Evolutionary conservation across 2,329 filamentous ascomycete genomes (phyloP).

Genomic region (Pseudocercospora macadamiae): DNA sequence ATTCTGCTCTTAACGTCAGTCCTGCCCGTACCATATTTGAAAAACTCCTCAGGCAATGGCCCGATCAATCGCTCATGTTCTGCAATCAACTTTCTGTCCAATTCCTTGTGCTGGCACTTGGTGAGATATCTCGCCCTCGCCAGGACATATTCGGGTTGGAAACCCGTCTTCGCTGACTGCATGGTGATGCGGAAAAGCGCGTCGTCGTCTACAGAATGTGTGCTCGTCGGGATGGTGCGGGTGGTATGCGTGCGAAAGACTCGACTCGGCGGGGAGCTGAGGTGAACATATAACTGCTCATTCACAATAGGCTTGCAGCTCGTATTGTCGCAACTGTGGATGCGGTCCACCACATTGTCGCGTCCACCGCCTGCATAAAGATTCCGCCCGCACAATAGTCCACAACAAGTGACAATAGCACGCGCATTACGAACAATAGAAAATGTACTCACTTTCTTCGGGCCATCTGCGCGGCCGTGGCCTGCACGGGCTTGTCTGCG

Average conservation of each 20-base stretch:
- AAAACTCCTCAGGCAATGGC: conserved; percentile 4
- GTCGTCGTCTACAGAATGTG: too few relatives aligned
- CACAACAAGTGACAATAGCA: conserved; percentile 3
- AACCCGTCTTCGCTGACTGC: not conserved
- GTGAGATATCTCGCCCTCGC: not conserved
- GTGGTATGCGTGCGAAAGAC: not conserved
- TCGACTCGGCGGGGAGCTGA: not conserved
- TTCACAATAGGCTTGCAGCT: conserved; percentile 1
- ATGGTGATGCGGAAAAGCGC: not conserved
- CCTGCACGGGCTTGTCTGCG: conserved; percentile 32
- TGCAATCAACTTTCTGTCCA: not conserved
- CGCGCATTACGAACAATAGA: conserved; percentile 13
- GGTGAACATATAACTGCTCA: not conserved
- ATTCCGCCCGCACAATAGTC: not conserved
- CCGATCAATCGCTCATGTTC: not conserved
- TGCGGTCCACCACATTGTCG: conserved; percentile 10
- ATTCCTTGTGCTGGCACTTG: not conserved
- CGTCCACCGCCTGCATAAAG: not conserved
- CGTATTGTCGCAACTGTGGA: conserved; percentile 3
- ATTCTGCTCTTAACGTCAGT: conserved; percentile 22
- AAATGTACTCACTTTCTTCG: conserved; percentile 37
- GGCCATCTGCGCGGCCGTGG: conserved; percentile 42
- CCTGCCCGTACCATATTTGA: not conserved
- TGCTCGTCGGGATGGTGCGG: not conserved
- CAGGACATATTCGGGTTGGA: not conserved